Base-by-base conservation (phyloP, 805 yeast genomes). In the Alloascoidea africana region DNA sequence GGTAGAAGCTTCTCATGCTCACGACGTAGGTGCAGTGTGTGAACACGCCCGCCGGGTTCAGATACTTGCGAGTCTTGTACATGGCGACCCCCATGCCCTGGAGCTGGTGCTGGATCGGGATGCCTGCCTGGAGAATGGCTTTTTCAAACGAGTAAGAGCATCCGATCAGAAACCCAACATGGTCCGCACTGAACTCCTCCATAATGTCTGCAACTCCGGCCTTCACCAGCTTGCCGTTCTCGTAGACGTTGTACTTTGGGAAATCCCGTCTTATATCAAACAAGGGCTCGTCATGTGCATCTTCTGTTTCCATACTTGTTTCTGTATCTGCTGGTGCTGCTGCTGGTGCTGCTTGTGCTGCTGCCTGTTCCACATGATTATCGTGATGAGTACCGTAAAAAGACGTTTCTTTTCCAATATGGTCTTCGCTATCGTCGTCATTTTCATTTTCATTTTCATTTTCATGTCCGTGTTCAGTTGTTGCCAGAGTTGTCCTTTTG, bases 81-180 rank as follows among this genome's bases (percentile, higher is more conserved):
- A 42, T 42, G 2, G 51, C 46, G n/a, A 39, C 36, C 8, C 49
- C 47, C 13, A 27, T 17, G 11, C 37, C 18, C 6, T 27, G 32
- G 11, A 32, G 35, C 38, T 39, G 18, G 35, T 42, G 45, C 14
- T 44, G 36, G 5, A 44, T 44, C 17, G 33, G 17, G 4, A 60
- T 44, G 1, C 62, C 61, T 8, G 50, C 52, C 17, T 41, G 39
- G 14, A 40, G 38, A 17, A 63, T 46, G 2, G 58, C 63, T 16
- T 45, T 41, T 40, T 63, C 67, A 42, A 63, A 63, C 2, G 65
- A 59, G 39, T 47, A 60, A 1, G 66, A 62, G 41, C 67, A 63
- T 13, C 68, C 67, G 18, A 63, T 56, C 13, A 63, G 40, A 37
- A 63, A 63, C 4, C 64, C 67, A n/a, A 61, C 58, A 40, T 61